Base-by-base conservation (phyloP, 768 basidiomycete species). In the Xanthoconium purpureum region DNA sequence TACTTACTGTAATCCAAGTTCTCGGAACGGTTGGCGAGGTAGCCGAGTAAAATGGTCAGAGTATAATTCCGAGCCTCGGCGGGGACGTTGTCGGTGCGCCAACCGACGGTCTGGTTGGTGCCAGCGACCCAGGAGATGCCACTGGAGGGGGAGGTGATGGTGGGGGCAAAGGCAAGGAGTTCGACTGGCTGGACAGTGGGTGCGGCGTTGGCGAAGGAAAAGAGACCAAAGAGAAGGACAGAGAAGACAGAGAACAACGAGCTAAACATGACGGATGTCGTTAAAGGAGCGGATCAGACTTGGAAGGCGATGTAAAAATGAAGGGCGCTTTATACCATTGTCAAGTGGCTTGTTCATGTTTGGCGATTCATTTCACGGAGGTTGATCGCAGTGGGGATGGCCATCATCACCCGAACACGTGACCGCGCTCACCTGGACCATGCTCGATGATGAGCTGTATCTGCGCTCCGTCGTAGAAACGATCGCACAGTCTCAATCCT, bases 1-100 rank as follows among this genome's bases (percentile, higher is more conserved):
- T 7, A 67, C 82, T 54, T 57, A 84, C 84, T 40, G 35, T 73
- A 64, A 54, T 84, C 75, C 58, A 84, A 70, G 57, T 84, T 75
- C 62, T 84, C 83, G 50, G 76, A 78, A 36, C 62, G 60, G 55
- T 62, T 60, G 13, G 57, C 50, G 8, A 55, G 18, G 57, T 70
- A 71, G 11, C 84, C 84, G 28, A 86, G 75, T 9, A 84, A 60
- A 42, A 84, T 59, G 35, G 67, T 24, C 14, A 84, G 74, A 5
- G 71, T 76, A 7, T 70, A 67, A 56, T 72, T 66, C 38, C 56
- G 36, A 24, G 66, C 69, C 38, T 74, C 67, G 2, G 30, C 17
- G 3, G 82, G 83, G 36, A 86, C 63, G 38, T 71, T 55, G 24
- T 52, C 2, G 5, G 63, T 66, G 44, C 49, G 24, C 84, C 84